These are phyloP conservation scores for Hippophae gyantsensis DNA, from an alignment of 306 rosid genomes.

Conservation along the genomic window DNA sequence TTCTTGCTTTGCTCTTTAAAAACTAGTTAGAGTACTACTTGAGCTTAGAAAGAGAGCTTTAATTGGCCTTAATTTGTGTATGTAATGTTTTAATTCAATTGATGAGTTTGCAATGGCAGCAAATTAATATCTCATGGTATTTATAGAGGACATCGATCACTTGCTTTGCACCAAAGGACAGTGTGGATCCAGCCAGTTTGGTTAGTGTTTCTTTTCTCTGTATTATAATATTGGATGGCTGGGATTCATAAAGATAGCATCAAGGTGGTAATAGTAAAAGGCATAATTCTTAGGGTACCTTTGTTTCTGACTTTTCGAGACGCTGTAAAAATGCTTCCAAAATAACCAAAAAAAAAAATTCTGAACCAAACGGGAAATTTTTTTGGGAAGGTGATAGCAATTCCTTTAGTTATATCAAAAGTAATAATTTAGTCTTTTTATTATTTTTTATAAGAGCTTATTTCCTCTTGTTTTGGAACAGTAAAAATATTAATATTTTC, in stretches of 20 bases:
- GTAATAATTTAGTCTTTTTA: too few relatives aligned
- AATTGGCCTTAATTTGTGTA: not conserved
- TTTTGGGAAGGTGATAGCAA: too few relatives aligned
- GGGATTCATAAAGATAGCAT: slow-evolving; percentile 35
- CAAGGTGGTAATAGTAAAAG: not conserved
- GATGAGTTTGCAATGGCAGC: slow-evolving; percentile 7
- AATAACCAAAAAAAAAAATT: not conserved
- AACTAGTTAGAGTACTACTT: too few relatives aligned
- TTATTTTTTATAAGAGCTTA: too few relatives aligned
- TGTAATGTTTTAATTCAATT: not conserved
- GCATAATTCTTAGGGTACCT: too few relatives aligned
- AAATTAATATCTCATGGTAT: slow-evolving; percentile 5
- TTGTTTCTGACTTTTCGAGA: slow-evolving; percentile 12
- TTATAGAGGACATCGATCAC: slow-evolving; percentile 30
- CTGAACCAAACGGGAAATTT: too few relatives aligned
- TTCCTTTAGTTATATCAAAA: too few relatives aligned
- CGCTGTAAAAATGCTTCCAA: slow-evolving; percentile 18
- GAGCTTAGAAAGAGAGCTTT: not conserved
- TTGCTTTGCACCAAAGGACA: slow-evolving; percentile 4
- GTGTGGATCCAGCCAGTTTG: slow-evolving; percentile 5
- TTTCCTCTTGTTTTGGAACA: too few relatives aligned
- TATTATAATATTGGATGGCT: slow-evolving; percentile 33
- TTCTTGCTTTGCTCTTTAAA: not conserved
- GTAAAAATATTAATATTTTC: too few relatives aligned
- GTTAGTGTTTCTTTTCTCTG: not conserved